Percentiles rank a stretch among this genome's conserved stretches.
These are phyloP conservation scores for Bretschneidera sinensis DNA, from an alignment of 345 rosid species.

Conservation along the genomic window DNA sequence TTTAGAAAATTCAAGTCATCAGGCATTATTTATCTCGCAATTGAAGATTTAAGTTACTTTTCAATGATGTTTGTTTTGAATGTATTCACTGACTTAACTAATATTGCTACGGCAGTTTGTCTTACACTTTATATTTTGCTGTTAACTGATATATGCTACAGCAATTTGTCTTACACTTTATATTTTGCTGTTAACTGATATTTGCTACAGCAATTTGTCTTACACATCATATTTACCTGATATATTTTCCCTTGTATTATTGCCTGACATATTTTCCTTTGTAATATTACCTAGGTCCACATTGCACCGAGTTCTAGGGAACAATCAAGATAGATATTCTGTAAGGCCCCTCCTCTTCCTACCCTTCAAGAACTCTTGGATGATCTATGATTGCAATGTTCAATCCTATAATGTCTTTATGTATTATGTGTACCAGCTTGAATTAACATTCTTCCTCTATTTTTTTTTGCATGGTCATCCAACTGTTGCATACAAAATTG, in stretches of 20 bases:
- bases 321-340: conserved; percentile 74
- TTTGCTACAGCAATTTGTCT: neutral
- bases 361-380: neutral
- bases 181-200: neutral
- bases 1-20: too few relatives aligned
- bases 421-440: too few relatives aligned
- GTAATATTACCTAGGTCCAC: conserved; percentile 59
- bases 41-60: neutral
- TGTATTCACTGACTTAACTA: too few relatives aligned
- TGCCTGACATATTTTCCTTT: conserved; percentile 1
- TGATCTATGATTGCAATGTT: conserved; percentile 1
- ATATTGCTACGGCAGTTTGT: neutral
- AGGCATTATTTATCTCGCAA: too few relatives aligned
- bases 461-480: neutral
- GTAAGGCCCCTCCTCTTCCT: conserved; percentile 35
- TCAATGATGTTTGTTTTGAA: neutral
- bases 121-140: neutral
- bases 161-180: neutral
- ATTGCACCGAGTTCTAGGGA: conserved; percentile 80
- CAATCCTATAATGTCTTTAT: neutral
- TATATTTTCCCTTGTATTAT: too few relatives aligned
- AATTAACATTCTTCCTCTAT: neutral
- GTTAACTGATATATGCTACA: conserved; percentile 3
- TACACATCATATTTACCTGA: neutral
- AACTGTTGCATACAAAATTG: neutral